A percentile compares a stretch with the other conserved stretches of the same genome.
These are phyloP conservation scores for Styphnolobium japonicum DNA, from an alignment of 306 rosid species.

Conservation along the genomic window DNA sequence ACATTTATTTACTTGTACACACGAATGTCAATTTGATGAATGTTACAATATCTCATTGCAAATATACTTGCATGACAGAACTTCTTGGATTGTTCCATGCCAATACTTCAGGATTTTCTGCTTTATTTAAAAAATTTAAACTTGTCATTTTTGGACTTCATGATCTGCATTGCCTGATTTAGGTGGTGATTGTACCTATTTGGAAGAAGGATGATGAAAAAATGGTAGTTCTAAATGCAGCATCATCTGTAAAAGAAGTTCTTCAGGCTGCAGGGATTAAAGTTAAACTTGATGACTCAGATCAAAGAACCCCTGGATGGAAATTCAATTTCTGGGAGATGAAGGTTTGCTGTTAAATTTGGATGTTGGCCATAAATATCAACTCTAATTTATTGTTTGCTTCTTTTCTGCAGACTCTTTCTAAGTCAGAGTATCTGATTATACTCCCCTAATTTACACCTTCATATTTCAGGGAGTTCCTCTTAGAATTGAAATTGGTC, in stretches of 20 bases:
- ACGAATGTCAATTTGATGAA: neutral
- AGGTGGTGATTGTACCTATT: slow-evolving; percentile 94
- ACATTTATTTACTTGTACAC: neutral
- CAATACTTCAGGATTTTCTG: neutral
- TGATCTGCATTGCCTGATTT: slow-evolving; percentile 25
- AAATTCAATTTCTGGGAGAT: slow-evolving; percentile 99
- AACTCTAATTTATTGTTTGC: neutral
- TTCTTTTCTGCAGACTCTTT: slow-evolving; percentile 5
- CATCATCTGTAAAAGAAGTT: slow-evolving; percentile 55
- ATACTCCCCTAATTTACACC: neutral
- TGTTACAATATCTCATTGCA: neutral
- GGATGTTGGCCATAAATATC: neutral
- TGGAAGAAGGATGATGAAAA: slow-evolving; percentile 92
- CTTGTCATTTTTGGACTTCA: neutral
- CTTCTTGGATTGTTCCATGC: slow-evolving; percentile 6
- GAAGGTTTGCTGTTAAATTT: slow-evolving; percentile 61
- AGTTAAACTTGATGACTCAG: slow-evolving; percentile 85
- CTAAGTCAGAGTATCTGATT: neutral
- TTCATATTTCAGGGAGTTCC: slow-evolving; percentile 82
- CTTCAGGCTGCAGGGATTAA: slow-evolving; percentile 67
- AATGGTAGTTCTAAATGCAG: slow-evolving; percentile 63
- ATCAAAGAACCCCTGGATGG: slow-evolving; percentile 97
- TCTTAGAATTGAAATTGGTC: slow-evolving; percentile 93
- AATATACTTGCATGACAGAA: neutral
- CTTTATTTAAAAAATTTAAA: neutral